These are phyloP conservation scores for Nadsonia starkeyi-henricii DNA, from an alignment of 1,139 yeast species.

Conservation along the genomic window DNA sequence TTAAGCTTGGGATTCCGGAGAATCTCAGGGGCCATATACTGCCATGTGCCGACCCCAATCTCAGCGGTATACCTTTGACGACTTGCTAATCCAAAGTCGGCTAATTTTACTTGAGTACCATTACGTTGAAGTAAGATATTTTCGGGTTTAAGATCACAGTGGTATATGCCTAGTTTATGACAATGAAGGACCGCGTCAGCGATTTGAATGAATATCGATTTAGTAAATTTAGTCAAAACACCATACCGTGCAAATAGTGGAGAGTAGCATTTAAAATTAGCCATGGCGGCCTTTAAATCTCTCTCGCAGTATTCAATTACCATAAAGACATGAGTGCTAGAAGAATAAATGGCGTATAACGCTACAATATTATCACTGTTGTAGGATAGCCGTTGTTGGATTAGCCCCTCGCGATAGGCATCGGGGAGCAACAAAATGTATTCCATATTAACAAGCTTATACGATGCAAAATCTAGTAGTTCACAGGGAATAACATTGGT, in stretches of 20 bases:
- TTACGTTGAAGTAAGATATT: slow-evolving; percentile 57
- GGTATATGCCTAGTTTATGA: slow-evolving; percentile 53
- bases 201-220: slow-evolving; percentile 61
- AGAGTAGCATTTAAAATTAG: slow-evolving; percentile 44
- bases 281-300: slow-evolving; percentile 69
- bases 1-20: neutral
- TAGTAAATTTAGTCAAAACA: slow-evolving; percentile 44
- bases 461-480: slow-evolving; percentile 16
- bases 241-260: slow-evolving; percentile 28
- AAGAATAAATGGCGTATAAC: slow-evolving; percentile 52
- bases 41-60: slow-evolving; percentile 74
- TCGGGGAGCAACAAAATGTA: slow-evolving; percentile 3
- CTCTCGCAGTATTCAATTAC: slow-evolving; percentile 77
- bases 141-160: slow-evolving; percentile 88
- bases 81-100: slow-evolving; percentile 81
- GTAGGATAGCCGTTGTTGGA: slow-evolving; percentile 35
- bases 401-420: slow-evolving; percentile 10
- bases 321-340: slow-evolving; percentile 35
- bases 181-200: slow-evolving; percentile 62
- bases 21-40: slow-evolving; percentile 91
- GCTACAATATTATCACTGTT: slow-evolving; percentile 59
- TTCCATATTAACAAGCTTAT: slow-evolving; percentile 11
- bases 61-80: slow-evolving; percentile 44
- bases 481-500: slow-evolving; percentile 9
- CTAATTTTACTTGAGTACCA: slow-evolving; percentile 48